Percentiles rank a stretch among this genome's conserved stretches.
phyloP scores from a whole-genome alignment of 257 asterid genomes.

The Primulina huaijiensis region DNA sequence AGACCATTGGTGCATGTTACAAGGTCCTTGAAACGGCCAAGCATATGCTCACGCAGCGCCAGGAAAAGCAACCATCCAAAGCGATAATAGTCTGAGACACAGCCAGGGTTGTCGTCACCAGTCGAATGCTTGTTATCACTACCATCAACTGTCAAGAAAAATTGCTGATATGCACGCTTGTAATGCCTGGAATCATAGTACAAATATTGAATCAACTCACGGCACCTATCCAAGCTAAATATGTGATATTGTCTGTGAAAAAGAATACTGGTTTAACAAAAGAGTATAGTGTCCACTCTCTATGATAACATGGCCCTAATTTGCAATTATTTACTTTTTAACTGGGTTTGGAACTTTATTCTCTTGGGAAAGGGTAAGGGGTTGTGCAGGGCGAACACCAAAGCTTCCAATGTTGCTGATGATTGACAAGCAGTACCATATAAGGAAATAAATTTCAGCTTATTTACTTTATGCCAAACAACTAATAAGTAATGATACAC shows the following conservation, averaged over 20 bases:
- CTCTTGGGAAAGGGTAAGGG: neutral
- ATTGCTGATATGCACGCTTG: constrained; percentile 67
- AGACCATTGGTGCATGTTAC: constrained; percentile 90
- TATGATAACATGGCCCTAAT: constrained; percentile 9
- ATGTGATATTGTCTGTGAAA: constrained; percentile 1
- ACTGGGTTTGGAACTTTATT: neutral
- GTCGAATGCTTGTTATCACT: constrained; percentile 44
- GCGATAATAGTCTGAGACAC: constrained; percentile 60
- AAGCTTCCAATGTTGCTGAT: neutral
- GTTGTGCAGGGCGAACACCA: neutral
- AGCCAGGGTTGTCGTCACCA: constrained; percentile 28
- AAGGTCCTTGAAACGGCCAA: constrained; percentile 70
- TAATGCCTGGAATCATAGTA: constrained; percentile 57
- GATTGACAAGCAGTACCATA: constrained; percentile 8
- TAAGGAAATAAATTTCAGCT: neutral
- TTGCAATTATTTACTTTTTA: constrained; percentile 9
- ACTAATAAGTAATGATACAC: neutral
- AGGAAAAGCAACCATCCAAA: constrained; percentile 95
- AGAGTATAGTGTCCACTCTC: neutral
- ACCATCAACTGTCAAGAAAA: constrained; percentile 51
- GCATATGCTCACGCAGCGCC: constrained; percentile 73
- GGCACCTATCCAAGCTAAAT: constrained; percentile 12
- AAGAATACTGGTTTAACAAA: constrained; percentile 1
- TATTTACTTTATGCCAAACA: constrained; percentile 12
- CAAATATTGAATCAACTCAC: constrained; percentile 20